Conservation (phyloP, 2,329 filamentous ascomycete genomes). For the Penicillium sclerotiorum region DNA sequence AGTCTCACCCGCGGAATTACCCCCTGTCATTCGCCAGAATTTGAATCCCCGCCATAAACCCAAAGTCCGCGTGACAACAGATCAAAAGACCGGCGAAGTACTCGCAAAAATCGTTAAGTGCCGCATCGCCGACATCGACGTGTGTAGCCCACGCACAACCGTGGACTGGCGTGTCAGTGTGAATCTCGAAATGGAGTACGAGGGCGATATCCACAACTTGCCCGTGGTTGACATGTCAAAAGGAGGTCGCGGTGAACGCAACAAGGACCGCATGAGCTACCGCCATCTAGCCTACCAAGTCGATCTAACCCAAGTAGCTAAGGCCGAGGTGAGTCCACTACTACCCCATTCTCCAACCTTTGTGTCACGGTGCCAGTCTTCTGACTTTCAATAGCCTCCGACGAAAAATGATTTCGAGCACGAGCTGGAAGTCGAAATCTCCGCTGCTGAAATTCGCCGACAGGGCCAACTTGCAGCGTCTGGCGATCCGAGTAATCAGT, state of each 20-base stretch:
- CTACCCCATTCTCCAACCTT: not conserved
- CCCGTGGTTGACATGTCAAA: constrained; percentile 44
- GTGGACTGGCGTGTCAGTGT: constrained; percentile 94
- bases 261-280: constrained; percentile 91
- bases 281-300: constrained; percentile 84
- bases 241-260: constrained; percentile 60
- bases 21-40: constrained; percentile 64
- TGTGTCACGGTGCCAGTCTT: constrained; percentile 15
- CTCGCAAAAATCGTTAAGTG: constrained; percentile 88
- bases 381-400: constrained; percentile 28
- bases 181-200: constrained; percentile 89
- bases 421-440: constrained; percentile 54
- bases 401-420: constrained; percentile 48
- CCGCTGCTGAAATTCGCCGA: constrained; percentile 47
- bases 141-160: constrained; percentile 73
- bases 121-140: constrained; percentile 82
- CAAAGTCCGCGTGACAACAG: constrained; percentile 74
- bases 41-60: constrained; percentile 61
- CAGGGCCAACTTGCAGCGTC: constrained; percentile 47
- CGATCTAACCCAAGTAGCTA: constrained; percentile 87
- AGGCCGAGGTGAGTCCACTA: constrained; percentile 44
- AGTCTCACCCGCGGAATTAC: constrained; percentile 66
- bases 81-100: constrained; percentile 70
- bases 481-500: constrained; percentile 44
- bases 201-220: constrained; percentile 65